A percentile compares a stretch with the other conserved stretches of the same genome.
Evolutionary conservation across 305 asterid species (phyloP).

Genomic region (Fraxinus platypoda): DNA sequence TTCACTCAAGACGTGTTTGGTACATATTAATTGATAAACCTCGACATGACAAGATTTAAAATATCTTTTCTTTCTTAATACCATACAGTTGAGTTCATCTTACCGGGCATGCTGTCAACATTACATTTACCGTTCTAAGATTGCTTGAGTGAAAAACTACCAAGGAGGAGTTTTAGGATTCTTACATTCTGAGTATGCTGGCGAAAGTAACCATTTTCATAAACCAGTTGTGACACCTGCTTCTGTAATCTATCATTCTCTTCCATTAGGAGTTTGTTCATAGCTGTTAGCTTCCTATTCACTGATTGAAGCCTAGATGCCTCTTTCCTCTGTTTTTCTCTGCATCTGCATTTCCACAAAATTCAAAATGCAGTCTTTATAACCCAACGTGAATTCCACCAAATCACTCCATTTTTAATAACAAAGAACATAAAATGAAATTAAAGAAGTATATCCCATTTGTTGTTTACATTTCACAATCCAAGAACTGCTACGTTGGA

Average conservation of each 20-base stretch:
- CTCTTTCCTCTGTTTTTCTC: conserved; percentile 58
- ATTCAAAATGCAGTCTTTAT: background rate
- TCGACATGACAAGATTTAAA: background rate
- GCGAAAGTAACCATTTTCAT: conserved; percentile 51
- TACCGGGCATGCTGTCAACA: background rate
- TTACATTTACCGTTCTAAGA: background rate
- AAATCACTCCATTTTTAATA: background rate
- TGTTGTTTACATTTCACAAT: background rate
- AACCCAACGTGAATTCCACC: background rate
- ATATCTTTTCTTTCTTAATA: background rate
- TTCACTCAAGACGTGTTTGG: background rate
- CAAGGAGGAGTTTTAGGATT: background rate
- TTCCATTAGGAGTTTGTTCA: conserved; percentile 60
- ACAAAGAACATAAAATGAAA: background rate
- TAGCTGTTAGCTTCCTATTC: conserved; percentile 56
- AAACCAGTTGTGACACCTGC: conserved; percentile 54
- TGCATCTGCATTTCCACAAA: conserved; percentile 38
- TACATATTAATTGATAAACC: background rate
- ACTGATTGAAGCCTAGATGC: conserved; percentile 52
- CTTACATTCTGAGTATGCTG: conserved; percentile 41
- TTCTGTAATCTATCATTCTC: conserved; percentile 57
- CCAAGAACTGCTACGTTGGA: background rate
- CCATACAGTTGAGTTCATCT: background rate
- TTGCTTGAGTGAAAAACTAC: background rate
- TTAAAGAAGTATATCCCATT: background rate